These are phyloP conservation scores for Xylariaceae sp. DNA, from an alignment of 2,329 filamentous ascomycete genomes.

Conservation along the genomic window DNA sequence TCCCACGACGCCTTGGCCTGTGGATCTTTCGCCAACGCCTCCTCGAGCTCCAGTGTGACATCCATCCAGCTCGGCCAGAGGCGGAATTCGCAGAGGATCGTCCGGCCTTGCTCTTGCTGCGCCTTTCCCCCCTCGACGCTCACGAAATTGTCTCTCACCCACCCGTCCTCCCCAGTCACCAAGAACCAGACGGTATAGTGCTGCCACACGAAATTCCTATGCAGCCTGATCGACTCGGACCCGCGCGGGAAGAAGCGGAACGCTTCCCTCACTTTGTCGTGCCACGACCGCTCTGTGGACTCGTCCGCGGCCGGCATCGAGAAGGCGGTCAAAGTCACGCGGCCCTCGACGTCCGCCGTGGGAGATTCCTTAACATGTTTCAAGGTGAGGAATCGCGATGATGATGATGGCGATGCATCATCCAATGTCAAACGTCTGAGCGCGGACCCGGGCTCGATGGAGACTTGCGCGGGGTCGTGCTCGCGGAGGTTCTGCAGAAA, in stretches of 20 bases:
- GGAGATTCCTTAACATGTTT: background rate
- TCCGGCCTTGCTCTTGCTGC: background rate
- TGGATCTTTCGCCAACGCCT: background rate
- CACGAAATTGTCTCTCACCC: background rate
- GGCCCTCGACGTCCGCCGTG: background rate
- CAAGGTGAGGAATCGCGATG: background rate
- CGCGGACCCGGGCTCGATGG: background rate
- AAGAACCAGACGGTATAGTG: background rate
- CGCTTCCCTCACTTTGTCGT: background rate
- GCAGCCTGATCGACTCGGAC: background rate
- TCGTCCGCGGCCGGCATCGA: background rate
- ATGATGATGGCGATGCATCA: background rate
- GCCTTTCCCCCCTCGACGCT: background rate
- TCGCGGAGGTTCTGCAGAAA: background rate
- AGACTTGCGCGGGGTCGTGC: background rate
- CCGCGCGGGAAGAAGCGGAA: slow-evolving; percentile 2
- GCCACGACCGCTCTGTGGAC: background rate
- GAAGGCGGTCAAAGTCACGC: background rate
- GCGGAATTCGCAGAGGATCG: background rate
- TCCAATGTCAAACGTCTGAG: background rate
- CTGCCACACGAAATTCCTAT: background rate
- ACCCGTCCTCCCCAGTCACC: background rate
- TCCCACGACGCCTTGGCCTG: background rate
- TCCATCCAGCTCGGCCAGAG: background rate
- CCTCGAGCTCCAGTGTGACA: background rate